A percentile compares a stretch with the other conserved stretches of the same genome.
Evolutionary conservation across 441 rosid genomes (phyloP).

Genomic region (Bocquillonia castaneifolia): DNA sequence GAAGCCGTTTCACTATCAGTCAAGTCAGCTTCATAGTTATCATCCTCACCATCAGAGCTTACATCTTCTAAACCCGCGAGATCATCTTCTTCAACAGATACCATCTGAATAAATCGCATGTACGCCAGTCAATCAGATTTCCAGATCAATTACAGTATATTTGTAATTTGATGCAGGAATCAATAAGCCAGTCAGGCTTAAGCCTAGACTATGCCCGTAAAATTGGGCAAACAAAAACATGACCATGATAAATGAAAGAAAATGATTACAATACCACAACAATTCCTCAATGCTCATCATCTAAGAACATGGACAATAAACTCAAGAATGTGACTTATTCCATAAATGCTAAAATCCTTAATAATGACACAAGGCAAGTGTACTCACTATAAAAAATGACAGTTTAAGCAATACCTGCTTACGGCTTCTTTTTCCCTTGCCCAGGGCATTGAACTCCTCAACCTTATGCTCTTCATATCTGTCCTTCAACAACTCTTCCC

Average conservation of each 20-base stretch:
- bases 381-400: neutral
- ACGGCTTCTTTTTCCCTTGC: constrained; percentile 92
- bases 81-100: constrained; percentile 96
- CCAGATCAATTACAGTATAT: neutral
- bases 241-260: neutral
- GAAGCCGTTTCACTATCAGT: constrained; percentile 75
- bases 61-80: constrained; percentile 98
- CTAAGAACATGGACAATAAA: neutral
- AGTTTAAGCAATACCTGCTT: constrained; percentile 58
- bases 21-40: constrained; percentile 89
- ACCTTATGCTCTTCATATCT: constrained; percentile 69
- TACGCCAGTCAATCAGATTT: constrained; percentile 13
- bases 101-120: constrained; percentile 58
- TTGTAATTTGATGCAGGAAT: neutral
- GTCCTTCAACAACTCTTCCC: constrained; percentile 94
- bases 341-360: constrained; percentile 1
- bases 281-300: neutral
- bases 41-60: constrained; percentile 93
- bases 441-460: constrained; percentile 77
- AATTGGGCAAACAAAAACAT: neutral
- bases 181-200: neutral
- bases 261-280: neutral
- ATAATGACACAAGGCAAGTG: neutral
- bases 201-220: neutral
- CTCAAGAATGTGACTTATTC: neutral